Conservation (phyloP, 2,329 filamentous ascomycete genomes). For the Coniochaeta ligniaria region DNA sequence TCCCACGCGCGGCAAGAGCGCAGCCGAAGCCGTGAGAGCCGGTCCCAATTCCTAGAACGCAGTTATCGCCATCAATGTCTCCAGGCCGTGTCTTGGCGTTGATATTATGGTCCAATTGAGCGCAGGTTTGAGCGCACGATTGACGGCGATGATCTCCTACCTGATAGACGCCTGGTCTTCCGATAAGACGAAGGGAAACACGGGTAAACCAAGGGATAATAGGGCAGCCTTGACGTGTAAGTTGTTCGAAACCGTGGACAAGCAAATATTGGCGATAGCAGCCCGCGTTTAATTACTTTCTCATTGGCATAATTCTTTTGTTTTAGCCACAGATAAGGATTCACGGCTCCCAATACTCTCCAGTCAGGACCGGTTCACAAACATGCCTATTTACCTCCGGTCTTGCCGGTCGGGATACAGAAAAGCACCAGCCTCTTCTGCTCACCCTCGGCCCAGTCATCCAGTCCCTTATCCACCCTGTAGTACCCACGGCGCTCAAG, state of each 20-base stretch:
- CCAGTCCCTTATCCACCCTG: slow-evolving; percentile 64
- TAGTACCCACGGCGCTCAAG: slow-evolving; percentile 92
- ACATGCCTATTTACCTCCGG: slow-evolving; percentile 13
- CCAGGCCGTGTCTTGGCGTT: not conserved
- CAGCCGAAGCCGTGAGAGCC: not conserved
- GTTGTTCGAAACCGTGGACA: not conserved
- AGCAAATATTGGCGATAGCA: not conserved
- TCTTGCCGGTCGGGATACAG: slow-evolving; percentile 49
- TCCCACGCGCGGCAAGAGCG: not conserved
- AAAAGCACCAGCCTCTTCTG: slow-evolving; percentile 48
- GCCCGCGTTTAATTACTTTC: not conserved
- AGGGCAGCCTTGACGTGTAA: not conserved
- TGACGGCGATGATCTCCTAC: not conserved
- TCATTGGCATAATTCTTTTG: not conserved
- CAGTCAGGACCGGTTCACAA: not conserved
- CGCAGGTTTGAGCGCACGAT: not conserved
- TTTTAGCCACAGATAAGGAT: not conserved
- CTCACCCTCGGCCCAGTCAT: slow-evolving; percentile 41
- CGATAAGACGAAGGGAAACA: not conserved
- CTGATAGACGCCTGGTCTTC: not conserved
- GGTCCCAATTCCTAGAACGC: not conserved
- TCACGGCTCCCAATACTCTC: not conserved
- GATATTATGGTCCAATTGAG: not conserved
- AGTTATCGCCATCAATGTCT: not conserved
- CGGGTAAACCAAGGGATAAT: not conserved